These are phyloP conservation scores for Rhododendron mucronatum DNA, from an alignment of 148 eudicot species.

Conservation along the genomic window DNA sequence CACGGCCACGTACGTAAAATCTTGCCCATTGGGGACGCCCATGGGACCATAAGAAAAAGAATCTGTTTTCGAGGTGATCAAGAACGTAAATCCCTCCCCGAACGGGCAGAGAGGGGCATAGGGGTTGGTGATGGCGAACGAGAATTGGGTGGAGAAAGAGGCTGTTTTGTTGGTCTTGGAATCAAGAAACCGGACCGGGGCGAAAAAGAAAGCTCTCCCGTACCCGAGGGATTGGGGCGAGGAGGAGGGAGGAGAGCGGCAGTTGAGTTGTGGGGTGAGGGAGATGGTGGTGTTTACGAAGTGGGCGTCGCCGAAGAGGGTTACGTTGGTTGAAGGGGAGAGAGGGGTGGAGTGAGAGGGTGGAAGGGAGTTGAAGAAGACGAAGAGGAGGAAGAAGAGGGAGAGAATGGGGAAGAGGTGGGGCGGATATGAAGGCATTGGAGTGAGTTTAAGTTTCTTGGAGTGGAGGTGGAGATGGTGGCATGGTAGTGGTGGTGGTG, in stretches of 20 bases:
- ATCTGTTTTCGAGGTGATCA: conserved; percentile 35
- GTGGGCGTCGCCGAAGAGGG: conserved; percentile 48
- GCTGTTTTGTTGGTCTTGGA: conserved; percentile 24
- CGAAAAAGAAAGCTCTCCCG: conserved; percentile 44
- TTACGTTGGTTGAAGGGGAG: conserved; percentile 32
- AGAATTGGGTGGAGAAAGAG: conserved; percentile 53
- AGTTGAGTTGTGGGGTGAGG: conserved; percentile 31
- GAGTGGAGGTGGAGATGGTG: not conserved
- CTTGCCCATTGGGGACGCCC: conserved; percentile 41
- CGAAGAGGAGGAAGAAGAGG: not conserved
- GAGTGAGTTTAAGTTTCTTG: conserved; percentile 1
- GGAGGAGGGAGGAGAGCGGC: conserved; percentile 18
- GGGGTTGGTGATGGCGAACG: conserved; percentile 41
- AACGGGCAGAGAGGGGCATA: conserved; percentile 30
- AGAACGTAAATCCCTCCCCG: conserved; percentile 64
- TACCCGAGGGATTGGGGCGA: conserved; percentile 15
- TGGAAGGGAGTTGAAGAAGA: conserved; percentile 19
- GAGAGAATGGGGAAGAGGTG: conserved; percentile 10
- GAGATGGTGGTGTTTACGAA: conserved; percentile 26
- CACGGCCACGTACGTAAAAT: conserved; percentile 40
- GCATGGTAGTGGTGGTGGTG: not conserved
- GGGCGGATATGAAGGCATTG: conserved; percentile 13
- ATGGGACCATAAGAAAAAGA: conserved; percentile 28
- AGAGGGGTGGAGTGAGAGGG: conserved; percentile 6
- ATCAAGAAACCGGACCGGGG: conserved; percentile 50